Conservation (phyloP, 768 basidiomycete species). For the Sutorius australiensis region DNA sequence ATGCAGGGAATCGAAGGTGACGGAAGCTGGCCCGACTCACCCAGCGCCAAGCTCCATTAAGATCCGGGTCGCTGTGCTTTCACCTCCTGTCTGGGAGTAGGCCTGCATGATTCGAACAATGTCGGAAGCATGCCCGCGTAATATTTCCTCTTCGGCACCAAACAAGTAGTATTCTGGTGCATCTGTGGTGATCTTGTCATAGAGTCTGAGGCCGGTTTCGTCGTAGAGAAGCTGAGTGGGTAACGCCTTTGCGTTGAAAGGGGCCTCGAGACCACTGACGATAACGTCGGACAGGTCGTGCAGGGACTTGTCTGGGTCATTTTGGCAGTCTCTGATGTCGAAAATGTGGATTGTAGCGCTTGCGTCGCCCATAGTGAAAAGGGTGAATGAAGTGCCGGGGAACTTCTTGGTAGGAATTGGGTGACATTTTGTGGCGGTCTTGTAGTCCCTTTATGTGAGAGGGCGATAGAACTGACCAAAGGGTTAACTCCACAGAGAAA, state of each 20-base stretch:
- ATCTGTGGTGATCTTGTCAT: constrained; percentile 79
- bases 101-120: constrained; percentile 73
- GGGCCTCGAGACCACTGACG: constrained; percentile 50
- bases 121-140: constrained; percentile 66
- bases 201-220: constrained; percentile 78
- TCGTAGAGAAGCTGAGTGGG: constrained; percentile 87
- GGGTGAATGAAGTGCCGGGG: neutral
- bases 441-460: neutral
- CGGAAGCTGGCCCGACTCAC: constrained; percentile 42
- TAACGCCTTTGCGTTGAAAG: constrained; percentile 54
- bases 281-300: constrained; percentile 45
- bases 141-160: constrained; percentile 79
- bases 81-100: constrained; percentile 14
- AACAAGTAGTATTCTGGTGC: constrained; percentile 89
- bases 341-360: constrained; percentile 17
- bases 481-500: neutral
- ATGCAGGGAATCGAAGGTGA: neutral
- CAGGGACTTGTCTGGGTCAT: neutral
- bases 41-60: constrained; percentile 94
- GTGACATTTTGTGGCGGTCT: neutral
- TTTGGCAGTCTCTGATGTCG: constrained; percentile 20
- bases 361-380: constrained; percentile 20
- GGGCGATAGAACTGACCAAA: neutral
- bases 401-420: neutral
- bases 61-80: constrained; percentile 43